Evolutionary conservation across 805 yeast species (phyloP), one percentile per base, ranked within the genome.

Genomic region (Candida gorgasii): DNA sequence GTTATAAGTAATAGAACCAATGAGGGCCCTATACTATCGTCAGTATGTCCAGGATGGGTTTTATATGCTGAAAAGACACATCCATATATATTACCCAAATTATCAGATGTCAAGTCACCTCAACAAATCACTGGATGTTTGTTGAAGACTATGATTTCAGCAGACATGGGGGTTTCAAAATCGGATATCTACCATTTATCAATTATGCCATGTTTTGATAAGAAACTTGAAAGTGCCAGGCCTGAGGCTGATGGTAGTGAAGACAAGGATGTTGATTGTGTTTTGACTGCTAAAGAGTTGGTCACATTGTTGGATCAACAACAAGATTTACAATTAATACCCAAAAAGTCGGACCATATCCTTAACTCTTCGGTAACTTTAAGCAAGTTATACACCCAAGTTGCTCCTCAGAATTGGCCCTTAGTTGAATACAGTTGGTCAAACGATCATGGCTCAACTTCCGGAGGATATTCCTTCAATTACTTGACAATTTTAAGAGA

Each of bases 131-230:
- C 97, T 0, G 98, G 98, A 0, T 69, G 80, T 14, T 51, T 90
- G 16, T 61, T 92, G 39, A 90, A 90, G 59, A 61, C 72, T 13
- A 56, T 81, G 17, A 58, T 69, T 2, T 55, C 73, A 1, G 39
- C 49, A n/a, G 66, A 66, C 13, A 48, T 57, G 7, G 36, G 39
- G 3, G 51, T 65, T 61, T 15, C 58, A 13, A 56, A 68, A 9
- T 57, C 67, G 0, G 54, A 75, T 2, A 65, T 89, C 0, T 93
- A 88, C 57, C 97, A 92, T 60, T 64, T 93, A 42, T 78, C 93
- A 6, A 71, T 93, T 15, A 92, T 92, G 98, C 98, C 99, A 1
- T 92, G 98, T 55, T 93, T 93, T 61, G 99, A 93, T 62, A 93
- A 93, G 65, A 93, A 93, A 62, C 73, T 90, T 31, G 99, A 93